Percentiles rank a stretch among this genome's conserved stretches.
phyloP scores from a whole-genome alignment of 2,329 filamentous ascomycete genomes.

The Penicillium concentricum region DNA sequence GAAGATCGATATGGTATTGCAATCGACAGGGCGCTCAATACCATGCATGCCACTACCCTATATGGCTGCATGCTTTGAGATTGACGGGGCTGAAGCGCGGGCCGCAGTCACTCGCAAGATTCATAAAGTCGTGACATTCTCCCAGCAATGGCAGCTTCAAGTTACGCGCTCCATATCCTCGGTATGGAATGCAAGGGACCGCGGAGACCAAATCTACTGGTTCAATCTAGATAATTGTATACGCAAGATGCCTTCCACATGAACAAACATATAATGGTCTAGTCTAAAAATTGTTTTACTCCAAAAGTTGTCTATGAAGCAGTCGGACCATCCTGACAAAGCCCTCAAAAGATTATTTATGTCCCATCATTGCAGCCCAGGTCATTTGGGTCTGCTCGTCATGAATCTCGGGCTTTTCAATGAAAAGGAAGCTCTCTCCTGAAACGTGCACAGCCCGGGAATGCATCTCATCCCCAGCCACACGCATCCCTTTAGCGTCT shows the following conservation, averaged over 20 bases:
- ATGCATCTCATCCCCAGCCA: slow-evolving; percentile 20
- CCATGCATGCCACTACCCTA: slow-evolving; percentile 13
- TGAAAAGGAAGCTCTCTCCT: slow-evolving; percentile 21
- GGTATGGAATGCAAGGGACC: slow-evolving; percentile 10
- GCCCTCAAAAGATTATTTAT: not conserved
- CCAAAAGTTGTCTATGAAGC: not conserved
- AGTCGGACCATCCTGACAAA: not conserved
- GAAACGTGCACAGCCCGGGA: slow-evolving; percentile 28
- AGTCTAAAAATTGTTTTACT: not conserved
- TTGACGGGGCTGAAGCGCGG: not conserved
- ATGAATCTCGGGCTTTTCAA: slow-evolving; percentile 23
- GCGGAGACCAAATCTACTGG: slow-evolving; percentile 6
- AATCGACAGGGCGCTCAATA: slow-evolving; percentile 6
- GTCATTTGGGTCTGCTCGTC: slow-evolving; percentile 15
- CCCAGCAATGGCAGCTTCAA: slow-evolving; percentile 7
- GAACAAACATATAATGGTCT: not conserved
- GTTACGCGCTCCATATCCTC: not conserved
- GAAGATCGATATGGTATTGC: slow-evolving; percentile 12
- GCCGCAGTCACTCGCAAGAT: not conserved
- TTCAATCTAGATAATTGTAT: slow-evolving; percentile 5
- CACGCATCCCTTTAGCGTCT: slow-evolving; percentile 11
- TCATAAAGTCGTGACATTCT: slow-evolving; percentile 9
- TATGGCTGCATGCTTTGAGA: slow-evolving; percentile 13
- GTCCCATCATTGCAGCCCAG: slow-evolving; percentile 9
- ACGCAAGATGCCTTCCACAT: not conserved